These are phyloP conservation scores for Tylopilus orsonianus DNA, from an alignment of 1,284 basidiomycete genomes.

Conservation along the genomic window DNA sequence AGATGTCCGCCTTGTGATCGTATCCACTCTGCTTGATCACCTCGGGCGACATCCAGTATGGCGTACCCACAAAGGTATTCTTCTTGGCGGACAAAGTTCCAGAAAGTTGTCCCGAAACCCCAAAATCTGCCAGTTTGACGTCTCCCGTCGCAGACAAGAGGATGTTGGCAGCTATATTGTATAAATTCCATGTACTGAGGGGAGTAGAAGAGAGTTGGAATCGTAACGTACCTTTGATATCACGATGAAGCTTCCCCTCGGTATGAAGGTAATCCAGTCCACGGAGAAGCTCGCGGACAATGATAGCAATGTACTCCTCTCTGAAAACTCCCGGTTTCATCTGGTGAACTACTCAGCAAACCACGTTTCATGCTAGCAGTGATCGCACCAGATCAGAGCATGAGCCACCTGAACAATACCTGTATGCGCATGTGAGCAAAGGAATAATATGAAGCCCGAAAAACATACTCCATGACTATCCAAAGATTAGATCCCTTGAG, in stretches of 20 bases:
- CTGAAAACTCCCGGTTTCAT: slow-evolving; percentile 98
- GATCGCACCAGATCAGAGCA: slow-evolving; percentile 76
- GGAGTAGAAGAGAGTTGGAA: neutral
- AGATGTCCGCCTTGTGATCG: slow-evolving; percentile 98
- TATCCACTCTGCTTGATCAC: slow-evolving; percentile 99
- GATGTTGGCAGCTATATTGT: slow-evolving; percentile 82
- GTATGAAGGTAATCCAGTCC: slow-evolving; percentile 95
- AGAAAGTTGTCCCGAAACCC: slow-evolving; percentile 97
- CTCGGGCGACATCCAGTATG: slow-evolving; percentile 99
- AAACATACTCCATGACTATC: slow-evolving; percentile 96
- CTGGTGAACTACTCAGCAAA: slow-evolving; percentile 43
- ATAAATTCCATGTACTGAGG: slow-evolving; percentile 3
- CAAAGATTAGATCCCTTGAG: slow-evolving; percentile 94
- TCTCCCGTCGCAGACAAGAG: slow-evolving; percentile 93
- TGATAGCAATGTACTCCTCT: slow-evolving; percentile 98
- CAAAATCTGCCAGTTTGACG: slow-evolving; percentile 98
- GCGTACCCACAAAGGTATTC: slow-evolving; percentile 97
- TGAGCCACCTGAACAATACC: slow-evolving; percentile 84
- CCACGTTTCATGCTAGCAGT: slow-evolving; percentile 6
- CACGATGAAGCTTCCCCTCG: slow-evolving; percentile 95
- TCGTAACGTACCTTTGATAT: slow-evolving; percentile 82
- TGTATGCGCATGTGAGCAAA: slow-evolving; percentile 32
- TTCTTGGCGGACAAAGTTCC: slow-evolving; percentile 97
- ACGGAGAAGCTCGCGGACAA: slow-evolving; percentile 87
- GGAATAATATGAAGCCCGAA: slow-evolving; percentile 8